Conservation (phyloP, 495 filamentous ascomycete species). For the Astrothelium macrocarpum region DNA sequence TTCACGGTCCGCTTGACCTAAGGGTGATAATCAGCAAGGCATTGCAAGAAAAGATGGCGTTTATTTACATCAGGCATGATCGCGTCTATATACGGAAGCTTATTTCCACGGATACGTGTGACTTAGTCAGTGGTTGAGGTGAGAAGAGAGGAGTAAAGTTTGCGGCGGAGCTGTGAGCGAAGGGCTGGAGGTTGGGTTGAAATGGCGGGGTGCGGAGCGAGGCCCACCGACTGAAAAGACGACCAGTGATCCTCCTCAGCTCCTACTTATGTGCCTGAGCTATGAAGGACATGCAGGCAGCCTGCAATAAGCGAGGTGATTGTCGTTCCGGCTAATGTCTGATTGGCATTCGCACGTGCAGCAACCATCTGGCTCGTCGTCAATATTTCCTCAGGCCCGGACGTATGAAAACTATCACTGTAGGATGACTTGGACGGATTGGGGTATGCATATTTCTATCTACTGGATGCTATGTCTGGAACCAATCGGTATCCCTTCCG, state of each 20-base stretch:
- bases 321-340: not conserved
- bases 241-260: not conserved
- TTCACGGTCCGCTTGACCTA: conserved; percentile 82
- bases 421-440: not conserved
- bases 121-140: not conserved
- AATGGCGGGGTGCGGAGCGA: conserved; percentile 1
- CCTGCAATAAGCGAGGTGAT: not conserved
- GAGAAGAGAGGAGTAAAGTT: conserved; percentile 1
- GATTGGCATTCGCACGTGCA: not conserved
- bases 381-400: not conserved
- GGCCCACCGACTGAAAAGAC: not conserved
- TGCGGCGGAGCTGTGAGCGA: not conserved
- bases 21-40: conserved; percentile 13
- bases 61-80: conserved; percentile 32
- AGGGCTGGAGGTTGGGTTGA: conserved; percentile 1
- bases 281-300: not conserved
- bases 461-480: not conserved
- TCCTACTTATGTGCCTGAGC: not conserved
- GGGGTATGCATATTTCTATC: conserved; percentile 5
- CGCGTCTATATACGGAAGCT: conserved; percentile 6
- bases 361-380: too few relatives aligned
- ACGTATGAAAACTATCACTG: not conserved
- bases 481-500: not conserved
- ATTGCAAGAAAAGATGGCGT: not conserved
- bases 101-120: conserved; percentile 12